Evolutionary conservation across 2,329 filamentous ascomycete species (phyloP).

Genomic region (Colletotrichum scovillei): DNA sequence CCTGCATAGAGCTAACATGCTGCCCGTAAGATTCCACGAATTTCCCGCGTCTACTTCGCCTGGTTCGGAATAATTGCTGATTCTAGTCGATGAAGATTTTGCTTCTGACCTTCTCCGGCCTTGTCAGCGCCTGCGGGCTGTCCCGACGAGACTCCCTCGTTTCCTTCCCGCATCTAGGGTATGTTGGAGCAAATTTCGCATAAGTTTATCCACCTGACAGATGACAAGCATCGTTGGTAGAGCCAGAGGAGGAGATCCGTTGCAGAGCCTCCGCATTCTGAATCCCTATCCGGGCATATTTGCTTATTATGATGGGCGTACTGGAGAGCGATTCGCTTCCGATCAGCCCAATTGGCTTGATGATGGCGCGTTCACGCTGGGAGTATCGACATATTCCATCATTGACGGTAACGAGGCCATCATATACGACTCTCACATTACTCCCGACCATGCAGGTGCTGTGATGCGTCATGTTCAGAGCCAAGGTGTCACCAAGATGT

Average conservation of each 20-base stretch:
- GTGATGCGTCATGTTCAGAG: constrained; percentile 34
- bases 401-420: constrained; percentile 34
- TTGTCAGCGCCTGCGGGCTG: constrained; percentile 21
- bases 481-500: constrained; percentile 26
- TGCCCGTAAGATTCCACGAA: neutral
- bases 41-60: neutral
- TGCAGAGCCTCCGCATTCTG: constrained; percentile 27
- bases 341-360: constrained; percentile 37
- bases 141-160: neutral
- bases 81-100: neutral
- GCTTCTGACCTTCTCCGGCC: neutral
- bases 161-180: neutral
- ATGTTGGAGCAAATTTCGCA: neutral
- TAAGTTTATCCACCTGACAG: neutral
- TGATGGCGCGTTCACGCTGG: constrained; percentile 35
- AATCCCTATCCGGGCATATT: constrained; percentile 33
- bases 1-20: neutral
- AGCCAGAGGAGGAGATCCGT: constrained; percentile 23
- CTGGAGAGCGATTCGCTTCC: constrained; percentile 33
- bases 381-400: constrained; percentile 34
- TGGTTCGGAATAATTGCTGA: neutral
- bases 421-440: constrained; percentile 35
- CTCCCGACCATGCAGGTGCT: constrained; percentile 31
- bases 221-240: neutral
- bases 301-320: constrained; percentile 36